Percentiles rank a stretch among this genome's conserved stretches.
These are phyloP conservation scores for Amanita polypyramis DNA, from an alignment of 768 basidiomycete genomes.

Conservation along the genomic window DNA sequence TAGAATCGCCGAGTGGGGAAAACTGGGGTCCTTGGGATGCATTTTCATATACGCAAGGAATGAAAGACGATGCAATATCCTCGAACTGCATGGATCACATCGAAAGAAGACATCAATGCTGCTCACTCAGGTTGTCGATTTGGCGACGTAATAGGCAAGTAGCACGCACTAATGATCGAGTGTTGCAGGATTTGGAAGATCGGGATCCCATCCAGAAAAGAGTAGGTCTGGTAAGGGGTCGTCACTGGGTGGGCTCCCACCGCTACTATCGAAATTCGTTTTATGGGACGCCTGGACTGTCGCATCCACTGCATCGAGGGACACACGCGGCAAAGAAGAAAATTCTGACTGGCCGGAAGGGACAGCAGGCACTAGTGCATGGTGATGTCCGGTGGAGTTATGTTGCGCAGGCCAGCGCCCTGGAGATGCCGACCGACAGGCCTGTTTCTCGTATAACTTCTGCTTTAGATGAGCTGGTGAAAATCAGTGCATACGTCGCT, in stretches of 20 bases:
- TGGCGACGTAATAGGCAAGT: constrained; percentile 6
- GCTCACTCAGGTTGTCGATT: constrained; percentile 10
- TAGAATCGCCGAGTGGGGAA: constrained; percentile 83
- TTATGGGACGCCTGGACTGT: constrained; percentile 26
- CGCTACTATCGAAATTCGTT: constrained; percentile 28
- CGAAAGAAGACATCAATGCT: constrained; percentile 86
- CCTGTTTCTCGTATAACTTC: constrained; percentile 45
- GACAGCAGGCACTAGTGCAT: constrained; percentile 11
- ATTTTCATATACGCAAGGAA: constrained; percentile 74
- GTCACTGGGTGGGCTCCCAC: constrained; percentile 31
- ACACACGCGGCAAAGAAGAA: constrained; percentile 32
- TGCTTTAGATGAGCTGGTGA: constrained; percentile 50
- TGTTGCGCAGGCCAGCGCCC: constrained; percentile 13
- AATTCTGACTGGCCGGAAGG: constrained; percentile 15
- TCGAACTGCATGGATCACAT: constrained; percentile 79
- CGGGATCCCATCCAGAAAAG: constrained; percentile 76
- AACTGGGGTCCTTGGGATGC: constrained; percentile 70
- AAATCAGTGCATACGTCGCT: background rate
- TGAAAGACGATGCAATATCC: constrained; percentile 72
- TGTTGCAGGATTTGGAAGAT: constrained; percentile 65
- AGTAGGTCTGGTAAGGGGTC: constrained; percentile 58
- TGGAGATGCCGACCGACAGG: constrained; percentile 29
- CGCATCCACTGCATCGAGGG: constrained; percentile 31
- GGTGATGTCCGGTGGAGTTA: constrained; percentile 12
- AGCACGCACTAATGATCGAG: constrained; percentile 67